phyloP scores from a whole-genome alignment of 2,329 filamentous ascomycete genomes.

The Penicillium occitanis region DNA sequence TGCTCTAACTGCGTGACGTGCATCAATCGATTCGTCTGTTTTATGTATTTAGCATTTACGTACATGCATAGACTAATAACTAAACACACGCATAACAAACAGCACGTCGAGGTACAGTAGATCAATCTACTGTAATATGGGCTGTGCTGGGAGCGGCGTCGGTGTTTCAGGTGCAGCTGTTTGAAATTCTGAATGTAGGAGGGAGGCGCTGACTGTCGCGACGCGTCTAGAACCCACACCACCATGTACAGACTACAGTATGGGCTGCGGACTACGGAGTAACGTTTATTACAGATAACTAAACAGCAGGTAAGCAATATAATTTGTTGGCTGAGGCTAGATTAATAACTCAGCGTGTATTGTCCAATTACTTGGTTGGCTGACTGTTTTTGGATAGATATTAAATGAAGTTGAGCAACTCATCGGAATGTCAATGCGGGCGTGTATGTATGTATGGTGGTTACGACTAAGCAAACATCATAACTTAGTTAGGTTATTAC shows the following conservation, averaged over 20 bases:
- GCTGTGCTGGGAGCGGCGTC: not conserved
- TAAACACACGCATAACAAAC: not conserved
- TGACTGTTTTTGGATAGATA: not conserved
- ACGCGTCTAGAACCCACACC: conserved; percentile 8
- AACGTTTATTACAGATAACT: not conserved
- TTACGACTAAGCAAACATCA: not conserved
- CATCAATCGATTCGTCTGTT: not conserved
- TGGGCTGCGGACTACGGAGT: not conserved
- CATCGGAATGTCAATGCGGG: conserved; percentile 8
- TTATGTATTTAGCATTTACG: not conserved
- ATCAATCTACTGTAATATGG: not conserved
- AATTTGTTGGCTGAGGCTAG: not conserved
- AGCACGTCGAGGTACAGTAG: not conserved
- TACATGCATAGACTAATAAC: not conserved
- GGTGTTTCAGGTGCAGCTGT: not conserved
- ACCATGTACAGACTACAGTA: not conserved
- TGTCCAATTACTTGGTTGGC: not conserved
- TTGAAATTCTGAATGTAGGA: not conserved
- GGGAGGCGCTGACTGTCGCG: not conserved
- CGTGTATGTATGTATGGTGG: not conserved
- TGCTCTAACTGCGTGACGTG: not conserved
- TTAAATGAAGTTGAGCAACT: not conserved
- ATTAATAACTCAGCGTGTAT: not conserved
- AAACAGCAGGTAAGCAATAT: not conserved
- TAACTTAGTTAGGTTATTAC: not conserved